These are phyloP conservation scores for Trametes maxima DNA, from an alignment of 768 basidiomycete species.

Conservation along the genomic window DNA sequence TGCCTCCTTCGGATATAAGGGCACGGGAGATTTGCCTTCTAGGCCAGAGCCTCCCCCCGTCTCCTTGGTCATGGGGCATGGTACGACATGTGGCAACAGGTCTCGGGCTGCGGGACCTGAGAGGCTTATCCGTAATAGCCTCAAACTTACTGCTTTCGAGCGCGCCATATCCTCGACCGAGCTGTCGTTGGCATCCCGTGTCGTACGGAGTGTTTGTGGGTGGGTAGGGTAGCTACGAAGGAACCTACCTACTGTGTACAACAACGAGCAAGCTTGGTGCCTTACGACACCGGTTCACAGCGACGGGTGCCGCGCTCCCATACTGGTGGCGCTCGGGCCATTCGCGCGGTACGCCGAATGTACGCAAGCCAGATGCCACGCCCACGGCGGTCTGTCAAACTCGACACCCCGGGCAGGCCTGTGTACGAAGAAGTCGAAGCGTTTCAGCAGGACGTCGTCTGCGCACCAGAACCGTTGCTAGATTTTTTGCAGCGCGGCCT, in stretches of 20 bases:
- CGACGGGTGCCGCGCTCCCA: too few species aligned
- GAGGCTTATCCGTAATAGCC: constrained; percentile 13
- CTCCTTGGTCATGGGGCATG: constrained; percentile 17
- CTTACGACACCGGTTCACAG: background rate
- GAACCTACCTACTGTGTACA: background rate
- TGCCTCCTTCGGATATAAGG: constrained; percentile 3
- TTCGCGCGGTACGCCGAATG: too few species aligned
- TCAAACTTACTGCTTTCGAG: constrained; percentile 8
- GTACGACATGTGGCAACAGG: constrained; percentile 14
- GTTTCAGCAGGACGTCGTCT: constrained; percentile 12
- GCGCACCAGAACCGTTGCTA: constrained; percentile 12
- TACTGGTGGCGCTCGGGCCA: too few species aligned
- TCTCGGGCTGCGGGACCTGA: constrained; percentile 11
- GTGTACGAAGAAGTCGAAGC: constrained; percentile 6
- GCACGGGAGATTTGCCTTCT: constrained; percentile 18
- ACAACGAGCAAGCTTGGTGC: background rate
- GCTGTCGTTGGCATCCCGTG: background rate
- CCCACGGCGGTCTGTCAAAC: constrained; percentile 11
- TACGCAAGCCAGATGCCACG: background rate
- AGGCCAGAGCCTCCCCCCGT: constrained; percentile 8
- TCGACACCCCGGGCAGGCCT: constrained; percentile 12
- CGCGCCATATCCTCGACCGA: constrained; percentile 3
- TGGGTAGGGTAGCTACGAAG: background rate
- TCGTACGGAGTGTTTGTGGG: background rate
- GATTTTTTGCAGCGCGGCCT: background rate